These are phyloP conservation scores for Periconia macrospinosa DNA, from an alignment of 2,329 filamentous ascomycete genomes.

Conservation along the genomic window DNA sequence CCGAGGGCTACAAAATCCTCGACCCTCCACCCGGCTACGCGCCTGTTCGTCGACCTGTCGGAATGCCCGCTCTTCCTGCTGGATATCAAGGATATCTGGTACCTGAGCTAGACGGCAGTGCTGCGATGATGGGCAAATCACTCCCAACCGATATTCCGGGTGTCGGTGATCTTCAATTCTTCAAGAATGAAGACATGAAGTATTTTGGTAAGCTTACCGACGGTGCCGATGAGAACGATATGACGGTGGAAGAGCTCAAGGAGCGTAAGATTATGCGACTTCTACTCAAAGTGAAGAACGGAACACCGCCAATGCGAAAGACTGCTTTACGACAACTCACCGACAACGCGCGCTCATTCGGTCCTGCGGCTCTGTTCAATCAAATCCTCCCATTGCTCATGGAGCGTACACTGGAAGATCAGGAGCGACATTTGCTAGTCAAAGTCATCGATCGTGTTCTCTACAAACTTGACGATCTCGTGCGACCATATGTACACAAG, in stretches of 20 bases:
- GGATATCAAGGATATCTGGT: conserved; percentile 86
- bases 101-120: conserved; percentile 86
- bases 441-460: conserved; percentile 98
- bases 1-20: conserved; percentile 89
- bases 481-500: conserved; percentile 96
- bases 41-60: conserved; percentile 72
- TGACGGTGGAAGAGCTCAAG: conserved; percentile 94
- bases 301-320: conserved; percentile 97
- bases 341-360: conserved; percentile 95
- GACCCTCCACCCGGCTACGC: conserved; percentile 91
- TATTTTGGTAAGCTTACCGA: conserved; percentile 99
- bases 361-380: conserved; percentile 91
- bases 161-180: conserved; percentile 94
- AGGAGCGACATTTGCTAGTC: conserved; percentile 95
- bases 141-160: conserved; percentile 94
- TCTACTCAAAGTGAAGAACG: conserved; percentile 97
- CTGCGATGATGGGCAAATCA: conserved; percentile 77
- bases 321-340: conserved; percentile 95
- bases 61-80: conserved; percentile 72
- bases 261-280: conserved; percentile 98
- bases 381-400: conserved; percentile 96
- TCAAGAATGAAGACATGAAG: conserved; percentile 97
- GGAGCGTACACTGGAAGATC: conserved; percentile 97
- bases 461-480: conserved; percentile 96
- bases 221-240: conserved; percentile 83